Percentiles rank a stretch among this genome's conserved stretches.
Conservation (phyloP, 164 flowering plant genomes). For the Cinnamomum chago region DNA sequence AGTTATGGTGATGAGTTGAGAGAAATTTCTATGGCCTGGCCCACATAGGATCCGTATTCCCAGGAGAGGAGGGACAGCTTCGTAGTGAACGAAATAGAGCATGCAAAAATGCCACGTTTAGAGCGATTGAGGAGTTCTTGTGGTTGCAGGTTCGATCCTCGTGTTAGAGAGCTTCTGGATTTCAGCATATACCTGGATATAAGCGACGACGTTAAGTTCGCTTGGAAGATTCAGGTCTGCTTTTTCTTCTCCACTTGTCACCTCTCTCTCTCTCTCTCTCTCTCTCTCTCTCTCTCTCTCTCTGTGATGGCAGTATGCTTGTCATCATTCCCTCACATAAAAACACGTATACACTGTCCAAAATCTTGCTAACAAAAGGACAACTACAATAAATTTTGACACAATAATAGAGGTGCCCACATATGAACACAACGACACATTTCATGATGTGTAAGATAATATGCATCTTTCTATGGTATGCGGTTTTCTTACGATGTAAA, state of each 20-base stretch:
- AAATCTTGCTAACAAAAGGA: too few relatives aligned
- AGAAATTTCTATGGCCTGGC: too few relatives aligned
- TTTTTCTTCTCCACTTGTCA: background rate
- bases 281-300: background rate
- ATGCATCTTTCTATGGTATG: too few relatives aligned
- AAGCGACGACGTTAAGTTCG: constrained; percentile 92
- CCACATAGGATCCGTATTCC: background rate
- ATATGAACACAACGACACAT: too few relatives aligned
- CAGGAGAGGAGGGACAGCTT: background rate
- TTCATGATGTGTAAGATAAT: too few relatives aligned
- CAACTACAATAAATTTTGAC: too few relatives aligned
- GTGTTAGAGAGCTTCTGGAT: constrained; percentile 88
- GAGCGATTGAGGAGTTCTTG: background rate
- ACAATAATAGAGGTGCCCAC: too few relatives aligned
- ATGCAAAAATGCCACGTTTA: background rate
- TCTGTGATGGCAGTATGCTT: background rate
- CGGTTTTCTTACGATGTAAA: too few relatives aligned
- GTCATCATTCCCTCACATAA: background rate
- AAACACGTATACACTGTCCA: too few relatives aligned
- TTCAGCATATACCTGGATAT: constrained; percentile 96
- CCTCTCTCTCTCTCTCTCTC: background rate
- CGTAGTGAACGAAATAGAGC: background rate
- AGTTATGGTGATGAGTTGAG: too few relatives aligned
- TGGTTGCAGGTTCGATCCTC: constrained; percentile 56
- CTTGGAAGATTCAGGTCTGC: constrained; percentile 90